Percentiles rank a stretch among this genome's conserved stretches.
Evolutionary conservation across 352 stramenopile genomes (phyloP).

Genomic region (Phytophthora niederhauseri): DNA sequence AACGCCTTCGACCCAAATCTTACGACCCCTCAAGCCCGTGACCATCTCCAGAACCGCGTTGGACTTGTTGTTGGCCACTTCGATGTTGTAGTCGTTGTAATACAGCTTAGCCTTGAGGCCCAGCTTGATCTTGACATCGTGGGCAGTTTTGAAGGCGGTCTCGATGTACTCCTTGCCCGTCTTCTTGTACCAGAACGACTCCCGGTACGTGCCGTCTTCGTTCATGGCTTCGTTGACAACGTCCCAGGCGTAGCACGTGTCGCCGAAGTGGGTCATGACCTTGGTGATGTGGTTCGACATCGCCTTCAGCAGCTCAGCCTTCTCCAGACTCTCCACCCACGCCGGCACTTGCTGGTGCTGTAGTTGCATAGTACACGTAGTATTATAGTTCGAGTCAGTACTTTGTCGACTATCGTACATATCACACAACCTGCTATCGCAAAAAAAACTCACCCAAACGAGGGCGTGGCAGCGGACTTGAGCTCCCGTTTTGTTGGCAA

Average conservation of each 20-base stretch:
- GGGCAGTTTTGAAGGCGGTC: conserved; percentile 26
- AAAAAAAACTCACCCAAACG: conserved; percentile 22
- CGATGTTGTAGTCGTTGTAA: conserved; percentile 28
- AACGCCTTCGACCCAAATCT: conserved; percentile 22
- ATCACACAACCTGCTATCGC: neutral
- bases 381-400: neutral
- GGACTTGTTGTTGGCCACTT: conserved; percentile 28
- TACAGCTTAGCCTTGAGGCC: conserved; percentile 21
- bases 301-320: conserved; percentile 25
- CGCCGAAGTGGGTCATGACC: conserved; percentile 31
- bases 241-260: conserved; percentile 28
- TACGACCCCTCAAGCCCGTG: conserved; percentile 1
- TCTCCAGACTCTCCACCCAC: conserved; percentile 27
- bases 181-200: conserved; percentile 36
- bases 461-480: conserved; percentile 27
- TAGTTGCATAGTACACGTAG: neutral
- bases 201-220: conserved; percentile 27
- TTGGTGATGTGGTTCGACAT: conserved; percentile 32
- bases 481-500: conserved; percentile 19
- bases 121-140: conserved; percentile 19
- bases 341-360: conserved; percentile 29
- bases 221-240: conserved; percentile 25
- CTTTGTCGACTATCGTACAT: neutral
- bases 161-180: conserved; percentile 29
- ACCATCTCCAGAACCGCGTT: conserved; percentile 19